A percentile compares a stretch with the other conserved stretches of the same genome.
These are phyloP conservation scores for Erucastrum elatum DNA, from an alignment of 345 rosid genomes.

Conservation along the genomic window DNA sequence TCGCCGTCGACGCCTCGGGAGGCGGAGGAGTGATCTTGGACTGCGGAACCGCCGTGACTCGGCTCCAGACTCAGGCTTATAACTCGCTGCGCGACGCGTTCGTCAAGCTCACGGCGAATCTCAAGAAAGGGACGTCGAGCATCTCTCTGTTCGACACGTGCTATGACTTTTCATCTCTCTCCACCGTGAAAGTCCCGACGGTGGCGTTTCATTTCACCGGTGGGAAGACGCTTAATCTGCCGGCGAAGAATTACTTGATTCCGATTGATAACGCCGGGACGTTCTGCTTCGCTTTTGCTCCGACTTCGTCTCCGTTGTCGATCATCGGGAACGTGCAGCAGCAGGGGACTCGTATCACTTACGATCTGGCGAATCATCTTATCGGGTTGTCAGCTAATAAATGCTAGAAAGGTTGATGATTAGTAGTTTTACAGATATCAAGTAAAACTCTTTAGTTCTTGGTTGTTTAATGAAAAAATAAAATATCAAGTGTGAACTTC, in stretches of 20 bases:
- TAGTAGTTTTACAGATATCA: conserved; percentile 29
- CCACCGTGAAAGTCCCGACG: conserved; percentile 74
- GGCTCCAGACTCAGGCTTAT: conserved; percentile 79
- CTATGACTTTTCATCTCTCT: conserved; percentile 65
- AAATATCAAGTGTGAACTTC: conserved; percentile 29
- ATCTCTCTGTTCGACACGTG: conserved; percentile 92
- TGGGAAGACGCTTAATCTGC: conserved; percentile 53
- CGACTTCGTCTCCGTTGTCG: conserved; percentile 75
- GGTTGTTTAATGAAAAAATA: neutral
- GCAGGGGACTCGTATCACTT: conserved; percentile 89
- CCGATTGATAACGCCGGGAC: conserved; percentile 73
- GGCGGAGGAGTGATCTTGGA: conserved; percentile 82
- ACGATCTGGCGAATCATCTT: conserved; percentile 61
- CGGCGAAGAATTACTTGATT: conserved; percentile 79
- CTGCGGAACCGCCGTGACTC: conserved; percentile 90
- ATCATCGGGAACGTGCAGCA: conserved; percentile 97
- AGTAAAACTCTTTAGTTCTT: conserved; percentile 30
- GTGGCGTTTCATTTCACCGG: conserved; percentile 67
- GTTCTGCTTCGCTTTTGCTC: conserved; percentile 93
- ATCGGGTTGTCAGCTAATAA: conserved; percentile 66
- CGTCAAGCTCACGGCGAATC: conserved; percentile 38
- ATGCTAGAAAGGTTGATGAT: conserved; percentile 45
- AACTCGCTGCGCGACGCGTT: conserved; percentile 77
- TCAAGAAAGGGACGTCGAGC: conserved; percentile 44
- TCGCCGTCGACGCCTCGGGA: conserved; percentile 69